Evolutionary conservation across 306 rosid species (phyloP), one percentile per base, ranked within the genome.

Genomic region (Pyrus bretschneideri): DNA sequence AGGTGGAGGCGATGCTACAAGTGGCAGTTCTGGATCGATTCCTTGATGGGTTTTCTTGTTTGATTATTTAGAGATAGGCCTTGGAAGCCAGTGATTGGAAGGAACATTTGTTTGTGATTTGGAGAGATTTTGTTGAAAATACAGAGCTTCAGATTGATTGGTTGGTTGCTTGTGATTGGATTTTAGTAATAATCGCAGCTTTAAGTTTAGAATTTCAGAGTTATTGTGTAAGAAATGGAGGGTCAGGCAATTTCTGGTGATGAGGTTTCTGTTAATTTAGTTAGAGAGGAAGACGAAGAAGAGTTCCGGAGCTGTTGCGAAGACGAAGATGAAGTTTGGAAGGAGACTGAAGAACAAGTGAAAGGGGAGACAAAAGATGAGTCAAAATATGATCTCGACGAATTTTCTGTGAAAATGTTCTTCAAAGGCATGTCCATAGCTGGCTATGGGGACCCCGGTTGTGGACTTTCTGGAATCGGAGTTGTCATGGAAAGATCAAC

Each of bases 271-370:
- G 79, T 71, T 63, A 74, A 30, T 79, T 65, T 66, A 40, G 73
- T 75, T 40, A 88, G 87, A 86, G 98, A 94, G 74, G 98, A 92
- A 33, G 98, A 91, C 52, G 96, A 89, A 19, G 98, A 94, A 64
- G 98, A 94, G 78, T 94, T 94, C 79, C 80, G 97, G 63, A 94
- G 98, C 82, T 94, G 98, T 58, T 92, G 93, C 22, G 97, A 82
- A 80, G 96, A 88, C 25, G 91, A 86, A 12, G 96, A 83, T 55
- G 54, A 49, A 15, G 86, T 85, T 7, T 90, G 89, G 96, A 87
- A 86, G 77, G 97, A 94, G 51, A 81, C 78, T 18, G 93, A 91
- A 45, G 91, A 89, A 59, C 35, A 30, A 12, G 73, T 62, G 79
- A 91, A 86, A 81, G 91, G 81, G 79, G 90, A 69, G 75, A 65